Conservation (phyloP, 306 rosid species). For the Quercus bicolor region DNA sequence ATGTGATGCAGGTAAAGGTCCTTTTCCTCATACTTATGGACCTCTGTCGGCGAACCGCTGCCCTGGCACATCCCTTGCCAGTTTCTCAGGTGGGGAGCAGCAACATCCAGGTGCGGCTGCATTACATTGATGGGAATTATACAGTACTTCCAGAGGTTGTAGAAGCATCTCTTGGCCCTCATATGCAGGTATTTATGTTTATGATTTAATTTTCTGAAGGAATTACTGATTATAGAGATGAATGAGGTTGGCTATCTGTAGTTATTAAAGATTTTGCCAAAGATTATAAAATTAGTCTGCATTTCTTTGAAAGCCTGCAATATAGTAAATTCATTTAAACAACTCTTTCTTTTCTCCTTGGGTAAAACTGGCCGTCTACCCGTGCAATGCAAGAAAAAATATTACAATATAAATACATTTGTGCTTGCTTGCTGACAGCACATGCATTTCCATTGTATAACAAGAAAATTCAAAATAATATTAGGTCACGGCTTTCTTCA, state of each 20-base stretch:
- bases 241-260: slow-evolving; percentile 6
- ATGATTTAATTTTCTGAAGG: slow-evolving; percentile 5
- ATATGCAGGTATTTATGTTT: slow-evolving; percentile 70
- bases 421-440: too few relatives aligned
- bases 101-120: slow-evolving; percentile 88
- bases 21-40: slow-evolving; percentile 87
- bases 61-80: slow-evolving; percentile 74
- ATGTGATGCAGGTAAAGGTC: slow-evolving; percentile 66
- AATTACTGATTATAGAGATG: slow-evolving; percentile 5
- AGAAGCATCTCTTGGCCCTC: slow-evolving; percentile 92
- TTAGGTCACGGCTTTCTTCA: too few relatives aligned
- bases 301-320: slow-evolving; percentile 9
- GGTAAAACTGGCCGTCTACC: background rate
- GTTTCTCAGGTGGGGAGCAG: slow-evolving; percentile 87
- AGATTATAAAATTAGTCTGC: background rate
- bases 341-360: background rate
- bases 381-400: too few relatives aligned
- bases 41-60: slow-evolving; percentile 78
- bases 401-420: too few relatives aligned
- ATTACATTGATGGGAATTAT: slow-evolving; percentile 90
- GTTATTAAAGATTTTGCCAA: slow-evolving; percentile 8
- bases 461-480: too few relatives aligned
- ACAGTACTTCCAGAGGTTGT: slow-evolving; percentile 92
- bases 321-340: background rate
- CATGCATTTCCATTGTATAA: too few relatives aligned